Base-by-base conservation (phyloP, 2,329 filamentous ascomycete genomes). In the Lecanicillium sp. region DNA sequence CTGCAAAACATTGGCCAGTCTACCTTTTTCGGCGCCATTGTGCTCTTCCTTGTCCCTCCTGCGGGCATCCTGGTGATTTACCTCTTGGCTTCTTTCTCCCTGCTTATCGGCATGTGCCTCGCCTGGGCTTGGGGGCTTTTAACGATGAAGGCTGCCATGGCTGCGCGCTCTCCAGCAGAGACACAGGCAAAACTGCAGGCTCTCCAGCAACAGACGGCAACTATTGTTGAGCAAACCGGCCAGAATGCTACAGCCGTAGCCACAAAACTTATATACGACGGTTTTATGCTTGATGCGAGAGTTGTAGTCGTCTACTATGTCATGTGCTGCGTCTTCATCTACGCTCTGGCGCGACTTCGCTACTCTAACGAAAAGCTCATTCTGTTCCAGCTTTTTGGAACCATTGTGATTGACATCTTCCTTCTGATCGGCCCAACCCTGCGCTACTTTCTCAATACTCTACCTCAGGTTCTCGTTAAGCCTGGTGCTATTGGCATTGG, bases 91-190 rank as follows among this genome's bases (percentile, higher is more conserved):
- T 50, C 58, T 0, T 27, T 67, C 1, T 63, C 68, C 1, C 51
- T 71, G 4, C 50, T 71, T 4, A 11, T 70, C 2, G 68, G 68
- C 14, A 67, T 71, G 49, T 63, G 57, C 22, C 47, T 69, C 0
- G 67, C 60, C 4, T 71, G 68, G 67, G 65, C 57, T 5, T 73
- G 68, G 68, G 69, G 68, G 4, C 53, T 68, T 3, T 51, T 71
- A 33, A 54, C 59, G 0, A 71, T 69, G 66, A 67, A 69, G 42
- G 67, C 66, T 3, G 69, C 67, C 3, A 43, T 60, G 8, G 64
- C 67, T 1, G 59, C 60, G 3, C 54, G 68, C 12, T 57, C 67
- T 3, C 54, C 52, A 4, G 49, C 56, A 0, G 60, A 64, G 7
- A 64, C 60, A 0, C 54, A 61, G 34, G 54, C 56, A 1, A 47